Evolutionary conservation across 164 flowering plant genomes (phyloP), one percentile per base, ranked within the genome.

Genomic region (Kingdonia uniflora): DNA sequence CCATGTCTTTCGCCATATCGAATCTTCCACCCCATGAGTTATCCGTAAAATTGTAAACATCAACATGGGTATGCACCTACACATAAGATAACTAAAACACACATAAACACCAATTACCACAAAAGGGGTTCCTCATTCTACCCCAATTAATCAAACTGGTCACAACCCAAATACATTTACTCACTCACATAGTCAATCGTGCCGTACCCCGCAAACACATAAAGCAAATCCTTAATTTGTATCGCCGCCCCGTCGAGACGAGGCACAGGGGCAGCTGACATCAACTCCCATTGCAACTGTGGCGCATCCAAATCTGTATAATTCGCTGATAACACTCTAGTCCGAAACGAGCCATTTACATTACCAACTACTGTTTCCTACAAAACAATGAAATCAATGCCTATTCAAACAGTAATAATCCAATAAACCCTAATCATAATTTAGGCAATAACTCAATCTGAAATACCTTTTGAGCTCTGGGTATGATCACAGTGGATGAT

Each of bases 1-100:
- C 98, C 98, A 92, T 92, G 44, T 82, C 95, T 69, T 84, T 92
- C 15, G 98, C 96, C 72, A 71, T 76, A 43, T 77, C 82, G 61
- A 91, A 82, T 62, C 80, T 85, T 39, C 69, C 88, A 54, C 74
- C 77, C 98, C 98, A 91, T 23, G 78, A 74, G 62, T 91, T 84
- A 26, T 75, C 80, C 12, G 78, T 76, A 62, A 91, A 84, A 57
- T 91, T 84, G 64, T 74, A 91, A 33, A 91, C 59, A 63, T 91
- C 96, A 44, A 87, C 96, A 71, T 87, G 96, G 25, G 96, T 78
- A 60, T 91, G 96, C 57, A 91, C 98, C 98, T 87, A 45, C 8
- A 50, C 50, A 14, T 64, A 10, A 19, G 8, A 29, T 29, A 29
- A 29, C 35, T 29, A 29, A 29, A 29, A 29, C 35, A 29, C 35